phyloP scores from a whole-genome alignment of 495 filamentous ascomycete species.

The Aspergillus ellipticus region DNA sequence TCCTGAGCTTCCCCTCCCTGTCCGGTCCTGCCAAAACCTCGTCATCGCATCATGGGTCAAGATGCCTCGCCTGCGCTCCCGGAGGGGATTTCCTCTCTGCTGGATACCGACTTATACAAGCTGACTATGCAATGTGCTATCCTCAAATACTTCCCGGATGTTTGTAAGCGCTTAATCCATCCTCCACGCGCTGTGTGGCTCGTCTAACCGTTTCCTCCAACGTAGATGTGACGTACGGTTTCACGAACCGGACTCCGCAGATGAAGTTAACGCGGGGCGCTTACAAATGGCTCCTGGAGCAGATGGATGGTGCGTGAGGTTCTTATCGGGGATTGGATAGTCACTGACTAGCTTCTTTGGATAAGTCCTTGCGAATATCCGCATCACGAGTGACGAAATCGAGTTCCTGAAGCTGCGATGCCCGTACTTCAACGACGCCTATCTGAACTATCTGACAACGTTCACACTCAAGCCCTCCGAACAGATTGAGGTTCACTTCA shows the following conservation, averaged over 20 bases:
- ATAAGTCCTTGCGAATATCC: conserved; percentile 73
- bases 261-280: conserved; percentile 83
- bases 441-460: conserved; percentile 73
- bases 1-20: not conserved
- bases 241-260: conserved; percentile 91
- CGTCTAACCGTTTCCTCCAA: not conserved
- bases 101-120: conserved; percentile 98
- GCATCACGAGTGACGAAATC: conserved; percentile 71
- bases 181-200: not conserved
- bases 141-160: conserved; percentile 81
- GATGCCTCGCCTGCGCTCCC: conserved; percentile 32
- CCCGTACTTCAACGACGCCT: conserved; percentile 71
- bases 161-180: conserved; percentile 46
- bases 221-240: conserved; percentile 81
- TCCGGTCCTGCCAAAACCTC: not conserved
- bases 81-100: conserved; percentile 82
- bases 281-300: conserved; percentile 78
- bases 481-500: conserved; percentile 72
- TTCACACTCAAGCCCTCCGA: conserved; percentile 78
- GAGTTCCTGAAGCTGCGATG: conserved; percentile 74
- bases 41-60: conserved; percentile 32
- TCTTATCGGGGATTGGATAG: not conserved
- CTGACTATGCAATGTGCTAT: conserved; percentile 98
- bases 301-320: conserved; percentile 65
- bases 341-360: not conserved